Evolutionary conservation across 305 asterid species (phyloP).

Genomic region (Fraxinus floribunda): DNA sequence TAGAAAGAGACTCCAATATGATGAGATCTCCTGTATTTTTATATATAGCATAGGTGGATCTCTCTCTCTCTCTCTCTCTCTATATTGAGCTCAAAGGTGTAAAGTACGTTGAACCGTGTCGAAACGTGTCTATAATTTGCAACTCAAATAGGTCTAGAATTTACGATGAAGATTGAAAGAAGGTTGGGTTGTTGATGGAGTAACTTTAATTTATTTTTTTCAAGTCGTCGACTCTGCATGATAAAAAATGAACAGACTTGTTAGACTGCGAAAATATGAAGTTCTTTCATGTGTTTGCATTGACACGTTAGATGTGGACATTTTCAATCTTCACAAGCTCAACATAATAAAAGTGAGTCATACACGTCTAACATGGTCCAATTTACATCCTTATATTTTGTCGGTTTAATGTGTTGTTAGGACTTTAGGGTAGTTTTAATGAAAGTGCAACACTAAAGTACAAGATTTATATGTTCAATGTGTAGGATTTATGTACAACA

Average conservation of each 20-base stretch:
- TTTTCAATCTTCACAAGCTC: not conserved
- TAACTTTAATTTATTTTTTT: not conserved
- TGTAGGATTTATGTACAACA: not conserved
- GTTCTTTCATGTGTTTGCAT: not conserved
- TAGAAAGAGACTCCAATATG: not conserved
- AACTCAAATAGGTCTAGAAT: not conserved
- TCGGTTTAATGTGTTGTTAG: not conserved
- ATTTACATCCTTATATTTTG: not conserved
- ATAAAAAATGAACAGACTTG: not conserved
- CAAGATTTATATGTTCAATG: not conserved
- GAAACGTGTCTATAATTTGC: not conserved
- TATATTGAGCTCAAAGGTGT: not conserved
- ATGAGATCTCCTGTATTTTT: not conserved
- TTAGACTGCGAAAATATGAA: not conserved
- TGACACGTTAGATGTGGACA: not conserved
- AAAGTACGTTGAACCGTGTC: not conserved
- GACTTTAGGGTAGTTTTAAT: not conserved
- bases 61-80: not conserved
- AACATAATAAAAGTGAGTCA: not conserved
- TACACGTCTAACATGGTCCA: not conserved
- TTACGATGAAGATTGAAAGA: not conserved
- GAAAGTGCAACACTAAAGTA: not conserved
- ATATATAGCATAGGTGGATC: not conserved
- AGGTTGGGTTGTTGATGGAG: not conserved
- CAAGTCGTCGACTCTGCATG: not conserved